Evolutionary conservation across 1,284 basidiomycete species (phyloP), one percentile per base, ranked within the genome.

Genomic region (Porodaedalea pini): DNA sequence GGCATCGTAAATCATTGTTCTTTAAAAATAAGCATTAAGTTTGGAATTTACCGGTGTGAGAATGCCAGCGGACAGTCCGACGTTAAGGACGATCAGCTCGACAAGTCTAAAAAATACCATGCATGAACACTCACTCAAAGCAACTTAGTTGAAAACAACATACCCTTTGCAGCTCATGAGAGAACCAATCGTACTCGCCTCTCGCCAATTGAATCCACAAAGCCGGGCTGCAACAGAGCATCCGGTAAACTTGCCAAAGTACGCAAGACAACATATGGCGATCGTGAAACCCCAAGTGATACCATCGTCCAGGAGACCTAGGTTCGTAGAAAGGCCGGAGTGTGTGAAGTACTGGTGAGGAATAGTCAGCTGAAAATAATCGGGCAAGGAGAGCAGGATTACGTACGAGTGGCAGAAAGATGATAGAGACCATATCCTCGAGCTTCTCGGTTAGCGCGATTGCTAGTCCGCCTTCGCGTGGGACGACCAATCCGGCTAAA

Each of bases 81-180:
- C 83, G 67, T 90, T 90, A 66, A 90, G 79, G 4, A 90, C 86
- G 64, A 83, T 82, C 54, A 88, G 73, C 67, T 80, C 82, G 53
- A 78, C 74, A n/a, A n/a, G n/a, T n/a, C n/a, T n/a, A n/a, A n/a
- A n/a, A n/a, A n/a, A n/a, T n/a, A n/a, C n/a, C n/a, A n/a, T n/a
- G n/a, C n/a, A n/a, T n/a, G n/a, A n/a, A n/a, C n/a, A n/a, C n/a
- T n/a, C n/a, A n/a, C n/a, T n/a, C n/a, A n/a, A n/a, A n/a, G n/a
- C n/a, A n/a, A n/a, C 19, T 36, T 4, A 15, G 19, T 21, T 13
- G n/a, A 7, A 37, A 47, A 15, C 8, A 21, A 67, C 76, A 52
- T 37, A 82, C 77, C 86, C 85, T 69, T 88, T 88, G 72, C 85
- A 88, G 63, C 78, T 81, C 86, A 90, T 90, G 63, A 88, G 69